Evolutionary conservation across 129 eudicot species (phyloP).

Genomic region (Tagetes patula): DNA sequence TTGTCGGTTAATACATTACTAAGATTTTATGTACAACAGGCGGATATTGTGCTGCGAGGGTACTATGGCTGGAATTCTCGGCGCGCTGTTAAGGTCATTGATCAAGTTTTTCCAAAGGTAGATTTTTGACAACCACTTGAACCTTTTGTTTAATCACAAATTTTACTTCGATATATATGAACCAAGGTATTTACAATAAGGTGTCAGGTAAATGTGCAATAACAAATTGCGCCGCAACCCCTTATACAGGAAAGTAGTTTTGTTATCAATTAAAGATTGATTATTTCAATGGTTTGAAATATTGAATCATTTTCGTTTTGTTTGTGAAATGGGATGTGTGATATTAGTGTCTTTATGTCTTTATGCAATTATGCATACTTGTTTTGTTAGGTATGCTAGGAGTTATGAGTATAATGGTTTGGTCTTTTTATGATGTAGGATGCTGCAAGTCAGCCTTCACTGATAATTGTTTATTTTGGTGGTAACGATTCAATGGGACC

Average conservation of each 20-base stretch:
- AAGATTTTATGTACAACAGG: slow-evolving; percentile 40
- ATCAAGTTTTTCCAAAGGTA: slow-evolving; percentile 89
- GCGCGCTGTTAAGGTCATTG: slow-evolving; percentile 78
- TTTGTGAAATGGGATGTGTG: slow-evolving; percentile 3
- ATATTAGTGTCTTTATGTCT: neutral
- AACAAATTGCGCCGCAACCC: too few species aligned
- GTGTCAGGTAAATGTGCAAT: too few species aligned
- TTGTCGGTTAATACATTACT: neutral
- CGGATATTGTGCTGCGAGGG: slow-evolving; percentile 78
- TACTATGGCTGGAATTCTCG: slow-evolving; percentile 93
- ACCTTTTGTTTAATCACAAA: neutral
- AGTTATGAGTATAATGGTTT: neutral
- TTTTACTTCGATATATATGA: too few species aligned
- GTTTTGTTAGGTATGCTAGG: neutral
- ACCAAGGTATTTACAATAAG: too few species aligned
- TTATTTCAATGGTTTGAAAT: neutral
- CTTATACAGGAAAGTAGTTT: neutral
- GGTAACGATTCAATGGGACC: slow-evolving; percentile 97
- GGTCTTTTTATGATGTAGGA: slow-evolving; percentile 43
- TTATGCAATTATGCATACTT: neutral
- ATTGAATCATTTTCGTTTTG: neutral
- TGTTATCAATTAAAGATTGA: neutral
- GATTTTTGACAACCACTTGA: neutral
- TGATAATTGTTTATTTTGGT: slow-evolving; percentile 88
- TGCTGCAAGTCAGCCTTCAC: slow-evolving; percentile 67